Percentiles rank a stretch among this genome's conserved stretches.
phyloP scores from a whole-genome alignment of 2,329 filamentous ascomycete species.

The Penicillium sp. region DNA sequence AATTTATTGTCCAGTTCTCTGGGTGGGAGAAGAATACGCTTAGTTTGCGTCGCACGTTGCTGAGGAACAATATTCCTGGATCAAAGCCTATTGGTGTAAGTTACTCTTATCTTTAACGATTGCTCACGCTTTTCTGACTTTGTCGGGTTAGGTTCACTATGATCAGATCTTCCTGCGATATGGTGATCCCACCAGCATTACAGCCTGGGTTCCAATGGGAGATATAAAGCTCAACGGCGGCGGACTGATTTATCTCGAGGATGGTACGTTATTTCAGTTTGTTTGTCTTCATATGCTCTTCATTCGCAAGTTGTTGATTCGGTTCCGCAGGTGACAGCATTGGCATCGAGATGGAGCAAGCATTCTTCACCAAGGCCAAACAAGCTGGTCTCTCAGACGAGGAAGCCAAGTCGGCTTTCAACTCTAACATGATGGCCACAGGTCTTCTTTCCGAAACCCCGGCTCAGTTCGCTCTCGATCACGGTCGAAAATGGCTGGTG shows the following conservation, averaged over 20 bases:
- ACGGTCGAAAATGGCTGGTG: constrained; percentile 51
- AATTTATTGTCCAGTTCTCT: constrained; percentile 53
- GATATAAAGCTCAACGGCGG: constrained; percentile 55
- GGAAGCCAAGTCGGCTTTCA: constrained; percentile 53
- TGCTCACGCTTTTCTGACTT: neutral
- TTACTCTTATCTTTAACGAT: neutral
- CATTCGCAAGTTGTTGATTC: neutral
- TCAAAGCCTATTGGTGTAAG: constrained; percentile 57
- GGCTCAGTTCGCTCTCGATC: constrained; percentile 43
- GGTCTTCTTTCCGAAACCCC: constrained; percentile 55
- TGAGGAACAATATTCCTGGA: constrained; percentile 57
- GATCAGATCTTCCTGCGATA: constrained; percentile 59
- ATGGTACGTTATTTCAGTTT: constrained; percentile 24
- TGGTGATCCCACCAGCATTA: constrained; percentile 55
- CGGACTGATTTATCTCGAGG: constrained; percentile 59
- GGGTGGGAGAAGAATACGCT: constrained; percentile 55
- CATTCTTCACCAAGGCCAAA: constrained; percentile 51
- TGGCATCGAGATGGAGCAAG: constrained; percentile 22
- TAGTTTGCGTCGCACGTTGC: constrained; percentile 48
- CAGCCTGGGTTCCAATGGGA: constrained; percentile 59
- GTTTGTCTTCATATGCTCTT: neutral
- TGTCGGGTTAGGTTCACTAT: constrained; percentile 43
- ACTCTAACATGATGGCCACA: constrained; percentile 58
- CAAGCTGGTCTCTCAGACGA: constrained; percentile 52
- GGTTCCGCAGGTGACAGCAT: constrained; percentile 32